Conservation (phyloP, 257 asterid genomes). For the Solanum arcanum region DNA sequence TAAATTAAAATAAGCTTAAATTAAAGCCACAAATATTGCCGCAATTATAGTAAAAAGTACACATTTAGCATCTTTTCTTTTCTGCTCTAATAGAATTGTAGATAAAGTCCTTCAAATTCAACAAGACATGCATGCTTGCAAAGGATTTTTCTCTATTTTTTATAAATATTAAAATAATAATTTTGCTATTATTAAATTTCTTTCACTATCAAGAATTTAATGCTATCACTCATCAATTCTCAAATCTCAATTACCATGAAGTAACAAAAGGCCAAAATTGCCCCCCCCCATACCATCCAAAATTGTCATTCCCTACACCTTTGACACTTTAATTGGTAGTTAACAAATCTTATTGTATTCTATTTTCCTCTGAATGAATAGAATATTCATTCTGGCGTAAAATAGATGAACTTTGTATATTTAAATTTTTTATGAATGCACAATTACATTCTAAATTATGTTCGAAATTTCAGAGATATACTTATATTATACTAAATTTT, state of each 20-base stretch:
- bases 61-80: not conserved
- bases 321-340: not conserved
- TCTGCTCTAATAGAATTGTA: not conserved
- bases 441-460: no score
- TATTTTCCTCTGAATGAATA: not conserved
- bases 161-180: not conserved
- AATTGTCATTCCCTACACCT: not conserved
- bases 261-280: not conserved
- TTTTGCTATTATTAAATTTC: not conserved
- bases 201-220: not conserved
- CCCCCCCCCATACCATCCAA: not conserved
- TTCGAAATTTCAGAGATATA: fast-evolving
- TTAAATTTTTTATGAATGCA: no score
- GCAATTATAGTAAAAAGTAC: conserved; percentile 10
- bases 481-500: no score
- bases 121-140: not conserved
- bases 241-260: not conserved
- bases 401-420: not conserved
- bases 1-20: not conserved
- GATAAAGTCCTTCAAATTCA: not conserved
- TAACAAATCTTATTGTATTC: not conserved
- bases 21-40: conserved; percentile 8
- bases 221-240: not conserved
- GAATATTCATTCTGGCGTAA: not conserved
- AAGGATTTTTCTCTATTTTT: not conserved